Percentiles rank a stretch among this genome's conserved stretches.
These are phyloP conservation scores for Sugiyamaella qingdaonensis DNA, from an alignment of 805 yeast species.

Conservation along the genomic window DNA sequence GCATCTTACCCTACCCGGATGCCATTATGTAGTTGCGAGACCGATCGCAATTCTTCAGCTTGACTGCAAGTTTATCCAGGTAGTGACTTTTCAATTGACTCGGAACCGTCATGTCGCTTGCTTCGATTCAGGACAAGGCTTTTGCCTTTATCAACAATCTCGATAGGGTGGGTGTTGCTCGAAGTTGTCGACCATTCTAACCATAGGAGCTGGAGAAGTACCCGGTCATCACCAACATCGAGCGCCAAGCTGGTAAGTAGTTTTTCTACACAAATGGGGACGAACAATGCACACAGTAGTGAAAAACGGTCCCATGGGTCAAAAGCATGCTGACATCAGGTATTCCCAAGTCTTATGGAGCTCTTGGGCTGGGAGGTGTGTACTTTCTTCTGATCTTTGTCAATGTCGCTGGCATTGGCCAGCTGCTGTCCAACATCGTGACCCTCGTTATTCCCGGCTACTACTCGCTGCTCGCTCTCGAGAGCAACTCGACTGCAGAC, in stretches of 20 bases:
- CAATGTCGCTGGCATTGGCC: slow-evolving; percentile 89
- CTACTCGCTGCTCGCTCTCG: slow-evolving; percentile 78
- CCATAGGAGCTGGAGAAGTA: slow-evolving; percentile 32
- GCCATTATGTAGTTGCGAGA: not conserved
- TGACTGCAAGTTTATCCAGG: not conserved
- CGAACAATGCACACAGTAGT: not conserved
- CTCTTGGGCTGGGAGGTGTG: slow-evolving; percentile 55
- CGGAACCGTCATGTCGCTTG: not conserved
- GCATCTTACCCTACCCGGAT: not conserved
- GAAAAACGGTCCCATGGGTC: not conserved
- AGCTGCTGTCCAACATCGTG: slow-evolving; percentile 85
- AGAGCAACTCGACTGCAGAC: slow-evolving; percentile 62
- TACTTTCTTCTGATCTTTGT: slow-evolving; percentile 79
- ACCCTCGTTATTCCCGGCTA: slow-evolving; percentile 91
- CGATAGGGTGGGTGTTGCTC: slow-evolving; percentile 23
- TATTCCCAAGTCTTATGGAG: slow-evolving; percentile 81
- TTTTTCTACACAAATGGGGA: not conserved
- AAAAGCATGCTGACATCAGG: not conserved
- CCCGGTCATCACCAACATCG: slow-evolving; percentile 31
- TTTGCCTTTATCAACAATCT: slow-evolving; percentile 25
- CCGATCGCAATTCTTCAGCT: slow-evolving; percentile 1
- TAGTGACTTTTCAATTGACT: slow-evolving; percentile 10
- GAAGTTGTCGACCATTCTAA: not conserved
- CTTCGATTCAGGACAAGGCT: slow-evolving; percentile 25
- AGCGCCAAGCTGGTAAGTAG: slow-evolving; percentile 29